These are phyloP conservation scores for Homolaphlyctis polyrhiza DNA, from an alignment of 371 early-diverging fungal species.

Conservation along the genomic window DNA sequence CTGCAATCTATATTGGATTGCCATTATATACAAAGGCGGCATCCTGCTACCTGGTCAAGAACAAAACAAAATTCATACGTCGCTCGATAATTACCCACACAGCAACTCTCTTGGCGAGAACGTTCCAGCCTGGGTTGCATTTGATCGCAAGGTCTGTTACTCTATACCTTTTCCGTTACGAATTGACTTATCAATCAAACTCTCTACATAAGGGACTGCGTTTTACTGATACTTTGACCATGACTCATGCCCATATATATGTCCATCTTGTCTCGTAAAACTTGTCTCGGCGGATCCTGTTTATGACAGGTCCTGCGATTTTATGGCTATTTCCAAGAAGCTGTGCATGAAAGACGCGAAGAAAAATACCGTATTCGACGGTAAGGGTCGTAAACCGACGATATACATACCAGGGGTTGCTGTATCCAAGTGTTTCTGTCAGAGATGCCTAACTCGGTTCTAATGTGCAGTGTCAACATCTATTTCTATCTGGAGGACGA, in stretches of 20 bases:
- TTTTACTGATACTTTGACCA: too few species aligned
- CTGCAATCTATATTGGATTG: not conserved
- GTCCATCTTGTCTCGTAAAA: too few species aligned
- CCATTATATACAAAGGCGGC: conserved; percentile 24
- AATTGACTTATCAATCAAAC: not conserved
- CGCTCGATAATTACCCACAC: conserved; percentile 36
- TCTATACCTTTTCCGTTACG: not conserved
- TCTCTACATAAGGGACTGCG: too few species aligned
- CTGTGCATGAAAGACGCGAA: conserved; percentile 49
- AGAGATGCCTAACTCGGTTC: too few species aligned
- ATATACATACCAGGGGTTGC: too few species aligned
- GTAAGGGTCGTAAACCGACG: too few species aligned
- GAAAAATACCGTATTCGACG: conserved; percentile 51
- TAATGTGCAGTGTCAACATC: conserved; percentile 42
- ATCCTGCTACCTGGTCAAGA: conserved; percentile 31
- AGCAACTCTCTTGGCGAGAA: conserved; percentile 21
- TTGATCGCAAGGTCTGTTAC: conserved; percentile 46
- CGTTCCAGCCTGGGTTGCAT: conserved; percentile 56
- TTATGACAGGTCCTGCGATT: conserved; percentile 40
- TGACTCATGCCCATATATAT: too few species aligned
- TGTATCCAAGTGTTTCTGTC: too few species aligned
- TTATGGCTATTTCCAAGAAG: conserved; percentile 56
- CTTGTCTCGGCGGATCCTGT: too few species aligned
- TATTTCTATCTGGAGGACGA: conserved; percentile 59
- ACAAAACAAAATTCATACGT: conserved; percentile 33